Base-by-base conservation (phyloP, 192 early-diverging fungal species). In the Coemansia sp. region DNA sequence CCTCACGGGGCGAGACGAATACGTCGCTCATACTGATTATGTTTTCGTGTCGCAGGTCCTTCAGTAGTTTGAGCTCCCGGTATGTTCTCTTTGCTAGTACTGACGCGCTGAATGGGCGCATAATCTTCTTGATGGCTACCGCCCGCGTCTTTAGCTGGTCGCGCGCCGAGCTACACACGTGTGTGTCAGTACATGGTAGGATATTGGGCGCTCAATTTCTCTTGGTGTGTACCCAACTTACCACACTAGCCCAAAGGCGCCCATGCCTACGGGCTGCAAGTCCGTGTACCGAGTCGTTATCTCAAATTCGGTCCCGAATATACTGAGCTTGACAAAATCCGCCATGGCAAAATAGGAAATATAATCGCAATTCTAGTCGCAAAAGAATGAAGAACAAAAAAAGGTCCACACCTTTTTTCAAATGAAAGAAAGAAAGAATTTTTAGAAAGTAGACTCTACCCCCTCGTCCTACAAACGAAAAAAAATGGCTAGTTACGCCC, bases 161-260 rank as follows among this genome's bases (percentile, higher is more conserved):
- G 58, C 90, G 92, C 7, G 95, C 92, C 12, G 95, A 96, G 72
- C 93, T 95, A 82, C 35, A 74, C 3, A 33, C 23, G 13, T 10
- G 10, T 0, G 10, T 2, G 20, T 1, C 31, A 12, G 14, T 11
- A 26, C 2, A 61, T 43, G 12, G 13, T 28, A 26, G 43, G n/a
- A 43, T 61, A 45, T 5, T 43, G 0, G 0, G 13, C 26, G n/a
- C 14, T 20, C 25, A 23, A 11, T n/a, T 6, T 6, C 5, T 20
- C 21, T 4, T 31, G 31, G 31, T 4, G 25, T 8, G 1, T 23
- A 8, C 2, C 6, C 0, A 23, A 75, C 82, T 79, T 87, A 95
- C 92, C 96, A 98, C 21, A 98, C 96, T 7, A 98, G 85, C 75
- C 96, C 96, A 77, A 97, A 98, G 4, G 96, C 94, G 39, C 96